Conservation (phyloP, 306 rosid genomes). For the Vigna hirtella region DNA sequence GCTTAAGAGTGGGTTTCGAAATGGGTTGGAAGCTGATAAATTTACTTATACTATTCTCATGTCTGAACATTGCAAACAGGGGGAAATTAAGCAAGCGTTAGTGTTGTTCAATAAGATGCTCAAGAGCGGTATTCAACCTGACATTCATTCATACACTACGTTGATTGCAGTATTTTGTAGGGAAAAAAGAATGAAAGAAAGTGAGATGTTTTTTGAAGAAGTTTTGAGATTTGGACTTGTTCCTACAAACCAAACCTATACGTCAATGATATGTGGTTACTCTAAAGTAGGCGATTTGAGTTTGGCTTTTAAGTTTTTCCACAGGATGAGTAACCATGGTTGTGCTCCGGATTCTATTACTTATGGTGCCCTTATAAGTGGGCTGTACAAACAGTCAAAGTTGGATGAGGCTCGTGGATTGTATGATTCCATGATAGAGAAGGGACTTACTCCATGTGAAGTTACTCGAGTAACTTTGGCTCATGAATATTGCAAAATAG, state of each 20-base stretch:
- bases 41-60: constrained; percentile 81
- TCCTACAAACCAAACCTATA: constrained; percentile 83
- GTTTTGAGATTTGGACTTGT: constrained; percentile 63
- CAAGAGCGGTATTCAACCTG: constrained; percentile 77
- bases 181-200: constrained; percentile 69
- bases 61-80: constrained; percentile 74
- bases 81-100: constrained; percentile 62
- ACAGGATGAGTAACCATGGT: constrained; percentile 72
- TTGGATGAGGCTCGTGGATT: constrained; percentile 71
- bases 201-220: constrained; percentile 67
- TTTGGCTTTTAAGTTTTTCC: constrained; percentile 69
- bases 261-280: constrained; percentile 91
- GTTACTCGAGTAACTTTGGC: constrained; percentile 85
- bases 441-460: constrained; percentile 85
- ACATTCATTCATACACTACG: constrained; percentile 76
- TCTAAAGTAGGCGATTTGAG: constrained; percentile 66
- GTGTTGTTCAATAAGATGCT: constrained; percentile 81
- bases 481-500: constrained; percentile 77
- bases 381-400: constrained; percentile 79
- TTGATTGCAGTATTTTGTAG: constrained; percentile 78
- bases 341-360: constrained; percentile 72
- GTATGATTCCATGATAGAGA: constrained; percentile 72
- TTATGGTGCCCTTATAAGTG: constrained; percentile 84
- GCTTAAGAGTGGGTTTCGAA: constrained; percentile 54
- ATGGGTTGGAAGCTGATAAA: constrained; percentile 62